These are phyloP conservation scores for Cicer yamashitae DNA, from an alignment of 306 rosid species.

Conservation along the genomic window DNA sequence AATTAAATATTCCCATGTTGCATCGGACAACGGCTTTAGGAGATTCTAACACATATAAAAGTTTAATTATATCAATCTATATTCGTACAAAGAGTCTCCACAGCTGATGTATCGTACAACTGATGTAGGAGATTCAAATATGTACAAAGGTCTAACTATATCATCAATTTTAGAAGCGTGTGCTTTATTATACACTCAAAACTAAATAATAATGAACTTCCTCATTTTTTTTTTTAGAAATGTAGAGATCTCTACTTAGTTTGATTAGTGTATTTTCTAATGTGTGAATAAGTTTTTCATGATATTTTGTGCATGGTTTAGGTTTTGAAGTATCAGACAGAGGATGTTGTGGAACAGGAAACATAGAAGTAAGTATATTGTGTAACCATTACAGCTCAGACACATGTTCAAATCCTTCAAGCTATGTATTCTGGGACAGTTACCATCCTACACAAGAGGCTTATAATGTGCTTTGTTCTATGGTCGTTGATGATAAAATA, in stretches of 20 bases:
- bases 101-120: too few relatives aligned
- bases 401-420: conserved; percentile 51
- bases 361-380: conserved; percentile 57
- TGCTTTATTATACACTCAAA: too few relatives aligned
- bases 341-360: conserved; percentile 91
- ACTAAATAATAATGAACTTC: too few relatives aligned
- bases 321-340: conserved; percentile 62
- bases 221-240: too few relatives aligned
- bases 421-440: conserved; percentile 74
- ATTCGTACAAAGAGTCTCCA: too few relatives aligned
- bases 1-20: too few relatives aligned
- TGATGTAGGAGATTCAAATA: too few relatives aligned
- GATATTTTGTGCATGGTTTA: conserved; percentile 40
- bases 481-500: conserved; percentile 46
- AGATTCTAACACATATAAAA: too few relatives aligned
- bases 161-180: too few relatives aligned
- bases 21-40: too few relatives aligned
- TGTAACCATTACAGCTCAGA: conserved; percentile 50
- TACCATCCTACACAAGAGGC: conserved; percentile 66
- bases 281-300: conserved; percentile 5
- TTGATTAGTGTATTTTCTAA: not conserved
- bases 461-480: conserved; percentile 42
- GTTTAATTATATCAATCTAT: too few relatives aligned
- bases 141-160: too few relatives aligned
- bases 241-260: not conserved